Conservation (phyloP, 75 land plant species). For the Cupressus sempervirens region DNA sequence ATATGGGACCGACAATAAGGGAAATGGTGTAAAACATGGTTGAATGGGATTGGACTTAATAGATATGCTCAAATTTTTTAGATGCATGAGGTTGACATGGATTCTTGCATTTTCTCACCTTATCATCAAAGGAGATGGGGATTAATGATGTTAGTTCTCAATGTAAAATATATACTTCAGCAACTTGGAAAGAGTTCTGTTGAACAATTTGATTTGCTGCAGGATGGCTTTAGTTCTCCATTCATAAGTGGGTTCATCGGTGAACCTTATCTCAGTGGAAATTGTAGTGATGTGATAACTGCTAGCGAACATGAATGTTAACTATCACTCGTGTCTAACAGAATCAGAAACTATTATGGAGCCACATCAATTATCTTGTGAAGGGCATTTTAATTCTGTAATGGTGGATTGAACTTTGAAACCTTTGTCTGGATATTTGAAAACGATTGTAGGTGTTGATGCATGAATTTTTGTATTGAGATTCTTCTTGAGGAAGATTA, state of each 20-base stretch:
- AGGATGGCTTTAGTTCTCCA: neutral
- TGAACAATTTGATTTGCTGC: neutral
- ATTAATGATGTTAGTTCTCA: slow-evolving; percentile 86
- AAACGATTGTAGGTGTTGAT: too few species aligned
- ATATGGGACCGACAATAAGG: neutral
- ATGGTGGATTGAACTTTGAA: too few species aligned
- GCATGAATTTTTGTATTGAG: too few species aligned
- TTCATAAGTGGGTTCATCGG: neutral
- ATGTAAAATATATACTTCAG: slow-evolving; percentile 75
- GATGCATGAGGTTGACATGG: slow-evolving; percentile 83
- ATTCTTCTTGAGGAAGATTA: too few species aligned
- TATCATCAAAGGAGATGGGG: slow-evolving; percentile 93
- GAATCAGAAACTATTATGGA: too few species aligned
- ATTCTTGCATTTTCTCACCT: slow-evolving; percentile 72
- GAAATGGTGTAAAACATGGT: slow-evolving; percentile 65
- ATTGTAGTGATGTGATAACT: too few species aligned
- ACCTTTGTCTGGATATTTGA: too few species aligned
- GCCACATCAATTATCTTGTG: too few species aligned
- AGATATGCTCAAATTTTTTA: slow-evolving; percentile 80
- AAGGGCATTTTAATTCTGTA: too few species aligned
- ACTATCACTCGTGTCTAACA: too few species aligned
- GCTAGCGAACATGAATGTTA: too few species aligned
- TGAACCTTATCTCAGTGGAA: too few species aligned
- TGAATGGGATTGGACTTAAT: slow-evolving; percentile 58
- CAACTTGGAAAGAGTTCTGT: slow-evolving; percentile 29